phyloP scores from a whole-genome alignment of 202 grass and related monocot species.

The Digitaria exilis region DNA sequence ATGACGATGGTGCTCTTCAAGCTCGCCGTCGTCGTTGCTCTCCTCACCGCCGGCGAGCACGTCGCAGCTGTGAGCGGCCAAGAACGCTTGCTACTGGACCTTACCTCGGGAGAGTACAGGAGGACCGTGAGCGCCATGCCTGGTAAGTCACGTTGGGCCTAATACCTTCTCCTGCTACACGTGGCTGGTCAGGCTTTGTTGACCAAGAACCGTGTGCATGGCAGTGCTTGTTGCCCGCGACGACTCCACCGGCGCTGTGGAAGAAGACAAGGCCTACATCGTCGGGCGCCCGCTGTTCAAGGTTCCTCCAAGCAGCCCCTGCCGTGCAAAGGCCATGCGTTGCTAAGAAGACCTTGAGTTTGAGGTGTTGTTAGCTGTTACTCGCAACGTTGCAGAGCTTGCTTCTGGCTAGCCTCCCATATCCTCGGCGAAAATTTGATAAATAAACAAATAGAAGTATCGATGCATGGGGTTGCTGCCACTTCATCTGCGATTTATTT shows the following conservation, averaged over 20 bases:
- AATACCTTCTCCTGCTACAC: background rate
- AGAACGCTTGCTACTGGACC: background rate
- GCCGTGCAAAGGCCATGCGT: background rate
- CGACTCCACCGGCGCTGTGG: background rate
- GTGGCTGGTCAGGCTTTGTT: background rate
- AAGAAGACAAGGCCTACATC: conserved; percentile 30
- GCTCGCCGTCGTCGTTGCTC: background rate
- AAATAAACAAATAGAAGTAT: too few species aligned
- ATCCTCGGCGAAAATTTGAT: background rate
- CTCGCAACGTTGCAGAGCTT: too few species aligned
- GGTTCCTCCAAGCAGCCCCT: conserved; percentile 9
- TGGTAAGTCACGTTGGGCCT: background rate
- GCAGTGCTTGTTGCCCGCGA: background rate
- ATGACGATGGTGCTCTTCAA: background rate
- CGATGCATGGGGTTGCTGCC: background rate
- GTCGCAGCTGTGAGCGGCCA: background rate
- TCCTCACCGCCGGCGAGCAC: background rate
- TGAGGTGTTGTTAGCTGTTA: too few species aligned
- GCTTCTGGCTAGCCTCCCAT: too few species aligned
- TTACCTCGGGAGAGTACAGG: too few species aligned
- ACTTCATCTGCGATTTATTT: too few species aligned
- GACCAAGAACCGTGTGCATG: background rate
- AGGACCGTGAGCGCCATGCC: background rate
- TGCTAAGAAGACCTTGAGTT: background rate
- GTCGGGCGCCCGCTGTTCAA: conserved; percentile 22